Evolutionary conservation across 2,329 filamentous ascomycete species (phyloP).

Genomic region (Pleoardoris graminearum): DNA sequence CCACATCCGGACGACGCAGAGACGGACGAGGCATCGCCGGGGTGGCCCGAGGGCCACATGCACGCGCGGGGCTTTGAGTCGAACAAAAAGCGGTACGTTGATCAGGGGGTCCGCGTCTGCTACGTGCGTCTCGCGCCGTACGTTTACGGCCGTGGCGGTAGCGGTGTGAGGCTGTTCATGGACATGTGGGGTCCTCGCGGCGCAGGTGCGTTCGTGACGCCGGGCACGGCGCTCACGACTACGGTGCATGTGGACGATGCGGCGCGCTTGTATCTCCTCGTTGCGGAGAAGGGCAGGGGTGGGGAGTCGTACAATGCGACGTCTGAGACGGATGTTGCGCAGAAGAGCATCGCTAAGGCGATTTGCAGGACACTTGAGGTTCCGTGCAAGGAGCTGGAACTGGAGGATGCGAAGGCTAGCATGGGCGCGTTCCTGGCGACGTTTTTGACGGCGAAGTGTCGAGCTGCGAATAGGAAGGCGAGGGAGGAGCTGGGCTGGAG

Average conservation of each 20-base stretch:
- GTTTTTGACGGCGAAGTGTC: conserved; percentile 43
- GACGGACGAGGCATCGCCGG: conserved; percentile 29
- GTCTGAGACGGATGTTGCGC: conserved; percentile 38
- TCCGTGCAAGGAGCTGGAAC: conserved; percentile 14
- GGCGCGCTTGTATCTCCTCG: conserved; percentile 47
- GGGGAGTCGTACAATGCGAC: conserved; percentile 45
- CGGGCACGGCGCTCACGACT: conserved; percentile 29
- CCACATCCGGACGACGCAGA: conserved; percentile 36
- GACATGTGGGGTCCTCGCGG: neutral
- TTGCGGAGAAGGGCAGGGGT: conserved; percentile 38
- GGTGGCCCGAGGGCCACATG: conserved; percentile 25
- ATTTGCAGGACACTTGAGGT: conserved; percentile 32
- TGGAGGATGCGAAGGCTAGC: conserved; percentile 31
- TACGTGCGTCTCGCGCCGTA: conserved; percentile 49
- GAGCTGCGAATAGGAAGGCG: conserved; percentile 45
- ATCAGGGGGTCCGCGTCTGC: conserved; percentile 42
- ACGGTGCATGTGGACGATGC: conserved; percentile 52
- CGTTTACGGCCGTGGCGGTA: conserved; percentile 51
- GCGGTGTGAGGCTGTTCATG: conserved; percentile 33
- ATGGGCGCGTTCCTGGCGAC: conserved; percentile 38
- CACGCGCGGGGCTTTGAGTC: conserved; percentile 9
- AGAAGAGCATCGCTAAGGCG: conserved; percentile 33
- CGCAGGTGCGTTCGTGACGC: conserved; percentile 26
- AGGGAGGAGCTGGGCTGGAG: conserved; percentile 47
- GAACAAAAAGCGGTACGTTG: conserved; percentile 12